Evolutionary conservation across 352 stramenopile species (phyloP).

Genomic region (Elongisporangium anandrum): DNA sequence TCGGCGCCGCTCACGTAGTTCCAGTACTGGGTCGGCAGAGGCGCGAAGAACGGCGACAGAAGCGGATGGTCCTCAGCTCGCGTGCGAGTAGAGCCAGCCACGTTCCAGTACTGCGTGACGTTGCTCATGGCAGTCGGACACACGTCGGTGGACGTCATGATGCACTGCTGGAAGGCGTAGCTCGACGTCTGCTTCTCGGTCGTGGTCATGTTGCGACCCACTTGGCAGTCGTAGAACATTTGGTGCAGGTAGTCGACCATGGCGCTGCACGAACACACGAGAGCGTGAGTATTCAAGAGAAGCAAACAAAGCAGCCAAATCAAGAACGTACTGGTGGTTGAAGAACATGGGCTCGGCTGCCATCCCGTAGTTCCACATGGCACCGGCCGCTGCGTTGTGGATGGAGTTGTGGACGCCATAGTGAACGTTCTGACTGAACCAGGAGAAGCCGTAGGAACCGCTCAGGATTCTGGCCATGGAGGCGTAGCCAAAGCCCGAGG

Average conservation of each 20-base stretch:
- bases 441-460: constrained; percentile 31
- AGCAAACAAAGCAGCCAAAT: not conserved
- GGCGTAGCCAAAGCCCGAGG: constrained; percentile 56
- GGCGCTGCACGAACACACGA: constrained; percentile 17
- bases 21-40: constrained; percentile 59
- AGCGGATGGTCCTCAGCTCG: constrained; percentile 36
- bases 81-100: constrained; percentile 13
- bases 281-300: not conserved
- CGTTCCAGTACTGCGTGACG: constrained; percentile 46
- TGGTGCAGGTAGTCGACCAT: constrained; percentile 60
- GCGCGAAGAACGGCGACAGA: constrained; percentile 42
- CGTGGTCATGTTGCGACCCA: constrained; percentile 44
- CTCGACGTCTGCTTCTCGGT: constrained; percentile 40
- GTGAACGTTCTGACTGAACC: constrained; percentile 59
- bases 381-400: constrained; percentile 43
- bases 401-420: constrained; percentile 62
- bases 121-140: constrained; percentile 28
- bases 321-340: constrained; percentile 59
- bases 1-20: constrained; percentile 43
- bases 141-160: constrained; percentile 13
- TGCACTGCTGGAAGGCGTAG: constrained; percentile 48
- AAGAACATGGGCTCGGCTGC: constrained; percentile 72
- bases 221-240: constrained; percentile 65
- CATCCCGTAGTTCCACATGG: constrained; percentile 42
- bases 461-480: constrained; percentile 40